Evolutionary conservation across 352 stramenopile genomes (phyloP).

Genomic region (Plasmopara halstedii): DNA sequence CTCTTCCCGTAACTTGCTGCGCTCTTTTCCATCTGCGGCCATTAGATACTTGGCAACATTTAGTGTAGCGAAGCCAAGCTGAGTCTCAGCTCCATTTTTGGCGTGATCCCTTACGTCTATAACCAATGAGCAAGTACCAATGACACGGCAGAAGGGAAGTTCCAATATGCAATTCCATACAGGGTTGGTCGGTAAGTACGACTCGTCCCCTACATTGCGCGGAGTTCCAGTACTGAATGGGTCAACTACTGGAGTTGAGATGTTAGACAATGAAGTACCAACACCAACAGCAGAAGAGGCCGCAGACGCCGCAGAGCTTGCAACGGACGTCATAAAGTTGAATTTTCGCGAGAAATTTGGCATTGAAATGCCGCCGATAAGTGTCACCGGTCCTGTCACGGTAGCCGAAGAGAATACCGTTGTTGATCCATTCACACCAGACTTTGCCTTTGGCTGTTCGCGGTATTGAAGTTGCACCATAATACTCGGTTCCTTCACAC

Average conservation of each 20-base stretch:
- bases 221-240: constrained; percentile 53
- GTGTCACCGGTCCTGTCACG: constrained; percentile 11
- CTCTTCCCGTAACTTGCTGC: constrained; percentile 48
- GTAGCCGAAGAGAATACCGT: constrained; percentile 13
- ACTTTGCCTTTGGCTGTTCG: constrained; percentile 39
- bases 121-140: constrained; percentile 66
- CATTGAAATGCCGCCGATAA: constrained; percentile 58
- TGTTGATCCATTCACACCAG: constrained; percentile 22
- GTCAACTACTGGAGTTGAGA: constrained; percentile 14
- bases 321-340: constrained; percentile 49
- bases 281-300: constrained; percentile 24
- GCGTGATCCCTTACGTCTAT: constrained; percentile 64
- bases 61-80: constrained; percentile 56
- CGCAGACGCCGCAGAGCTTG: constrained; percentile 28
- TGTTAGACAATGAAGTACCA: constrained; percentile 14
- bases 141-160: constrained; percentile 66
- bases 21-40: constrained; percentile 35
- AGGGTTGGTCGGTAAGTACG: constrained; percentile 58
- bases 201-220: constrained; percentile 43
- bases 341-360: constrained; percentile 69
- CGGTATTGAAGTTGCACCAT: constrained; percentile 50
- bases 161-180: constrained; percentile 80
- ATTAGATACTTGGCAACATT: constrained; percentile 85
- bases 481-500: constrained; percentile 59
- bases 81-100: constrained; percentile 32